Percentiles rank a stretch among this genome's conserved stretches.
Evolutionary conservation across 768 basidiomycete species (phyloP).

Genomic region (Wakefieldia striispora): DNA sequence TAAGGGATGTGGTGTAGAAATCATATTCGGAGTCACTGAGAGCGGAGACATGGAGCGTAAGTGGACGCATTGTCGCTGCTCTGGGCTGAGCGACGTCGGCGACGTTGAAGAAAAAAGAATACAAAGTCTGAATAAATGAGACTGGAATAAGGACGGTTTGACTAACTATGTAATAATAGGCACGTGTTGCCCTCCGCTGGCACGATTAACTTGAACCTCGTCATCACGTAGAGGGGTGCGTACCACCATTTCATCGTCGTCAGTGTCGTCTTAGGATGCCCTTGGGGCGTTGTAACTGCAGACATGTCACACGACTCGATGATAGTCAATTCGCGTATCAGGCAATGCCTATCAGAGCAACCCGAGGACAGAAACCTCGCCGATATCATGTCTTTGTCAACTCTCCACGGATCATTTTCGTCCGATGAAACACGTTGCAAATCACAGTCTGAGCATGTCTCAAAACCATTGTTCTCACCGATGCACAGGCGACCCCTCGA

Average conservation of each 20-base stretch:
- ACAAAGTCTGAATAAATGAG: not conserved
- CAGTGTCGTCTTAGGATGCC: not conserved
- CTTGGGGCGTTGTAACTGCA: not conserved
- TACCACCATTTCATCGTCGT: not conserved
- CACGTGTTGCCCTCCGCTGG: no score
- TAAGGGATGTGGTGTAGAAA: conserved; percentile 60
- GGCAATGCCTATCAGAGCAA: not conserved
- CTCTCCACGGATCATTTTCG: not conserved
- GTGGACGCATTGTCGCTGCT: conserved; percentile 53
- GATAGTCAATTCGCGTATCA: not conserved
- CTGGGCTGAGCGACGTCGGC: not conserved
- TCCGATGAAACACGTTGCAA: conserved; percentile 27
- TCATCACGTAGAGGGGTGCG: conserved; percentile 1
- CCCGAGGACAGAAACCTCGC: not conserved
- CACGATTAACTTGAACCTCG: no score
- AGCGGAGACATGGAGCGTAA: conserved; percentile 71
- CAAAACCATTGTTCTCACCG: not conserved
- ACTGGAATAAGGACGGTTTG: not conserved
- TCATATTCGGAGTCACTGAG: conserved; percentile 72
- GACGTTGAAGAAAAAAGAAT: not conserved
- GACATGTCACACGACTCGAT: conserved; percentile 6
- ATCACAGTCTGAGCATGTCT: conserved; percentile 26
- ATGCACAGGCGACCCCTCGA: conserved; percentile 23
- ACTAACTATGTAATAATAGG: no score
- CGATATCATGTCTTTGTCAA: no score